Percentiles rank a stretch among this genome's conserved stretches.
These are phyloP conservation scores for Scheffersomyces titani DNA, from an alignment of 1,139 yeast genomes.

Conservation along the genomic window DNA sequence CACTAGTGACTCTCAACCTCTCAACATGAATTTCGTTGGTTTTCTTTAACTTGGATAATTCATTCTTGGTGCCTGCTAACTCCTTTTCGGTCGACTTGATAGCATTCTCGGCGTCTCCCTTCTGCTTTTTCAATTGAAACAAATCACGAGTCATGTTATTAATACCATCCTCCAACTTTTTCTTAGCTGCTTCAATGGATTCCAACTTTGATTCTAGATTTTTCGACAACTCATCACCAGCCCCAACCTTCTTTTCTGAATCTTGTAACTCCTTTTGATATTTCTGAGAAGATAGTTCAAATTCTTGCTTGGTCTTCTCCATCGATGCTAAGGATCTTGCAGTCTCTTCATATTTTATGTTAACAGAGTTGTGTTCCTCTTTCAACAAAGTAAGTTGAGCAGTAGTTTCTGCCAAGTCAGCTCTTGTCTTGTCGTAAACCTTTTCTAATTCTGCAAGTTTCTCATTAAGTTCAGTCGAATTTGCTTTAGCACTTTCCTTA, in stretches of 20 bases:
- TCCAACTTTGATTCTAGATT: slow-evolving; percentile 28
- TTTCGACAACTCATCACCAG: slow-evolving; percentile 22
- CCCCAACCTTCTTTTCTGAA: slow-evolving; percentile 21
- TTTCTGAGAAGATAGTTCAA: slow-evolving; percentile 30
- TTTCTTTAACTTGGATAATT: slow-evolving; percentile 10
- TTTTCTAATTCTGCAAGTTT: slow-evolving; percentile 35
- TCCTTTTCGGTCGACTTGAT: slow-evolving; percentile 45
- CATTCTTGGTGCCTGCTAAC: slow-evolving; percentile 14
- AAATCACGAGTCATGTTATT: slow-evolving; percentile 89
- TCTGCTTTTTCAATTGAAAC: slow-evolving; percentile 62
- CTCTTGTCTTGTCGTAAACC: slow-evolving; percentile 34
- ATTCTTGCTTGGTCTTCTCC: slow-evolving; percentile 10
- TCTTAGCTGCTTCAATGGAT: slow-evolving; percentile 46
- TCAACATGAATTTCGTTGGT: slow-evolving; percentile 26
- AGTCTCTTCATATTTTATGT: slow-evolving; percentile 4
- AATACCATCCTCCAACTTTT: slow-evolving; percentile 81
- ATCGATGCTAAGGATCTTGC: slow-evolving; percentile 10
- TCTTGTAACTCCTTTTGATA: slow-evolving; percentile 32
- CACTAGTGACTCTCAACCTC: slow-evolving; percentile 22
- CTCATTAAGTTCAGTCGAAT: slow-evolving; percentile 21
- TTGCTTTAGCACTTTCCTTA: slow-evolving; percentile 23
- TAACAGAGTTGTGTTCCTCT: slow-evolving; percentile 7
- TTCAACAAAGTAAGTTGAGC: slow-evolving; percentile 16
- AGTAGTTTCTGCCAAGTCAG: slow-evolving; percentile 24
- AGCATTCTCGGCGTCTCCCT: slow-evolving; percentile 51